Conservation (phyloP, 1,284 basidiomycete species). For the Blastosporella zonata region DNA sequence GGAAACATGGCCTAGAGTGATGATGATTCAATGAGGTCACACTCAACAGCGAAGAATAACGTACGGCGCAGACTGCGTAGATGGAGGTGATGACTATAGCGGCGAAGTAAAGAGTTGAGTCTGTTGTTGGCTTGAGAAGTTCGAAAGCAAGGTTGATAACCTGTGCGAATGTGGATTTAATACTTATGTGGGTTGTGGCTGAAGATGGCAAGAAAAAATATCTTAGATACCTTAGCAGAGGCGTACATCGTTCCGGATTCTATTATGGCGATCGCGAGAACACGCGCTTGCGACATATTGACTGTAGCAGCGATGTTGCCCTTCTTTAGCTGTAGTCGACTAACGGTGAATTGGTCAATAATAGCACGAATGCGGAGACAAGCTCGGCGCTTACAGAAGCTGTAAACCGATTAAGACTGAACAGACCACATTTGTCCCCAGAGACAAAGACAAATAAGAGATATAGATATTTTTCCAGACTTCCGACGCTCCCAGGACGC, state of each 20-base stretch:
- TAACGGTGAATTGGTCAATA: neutral
- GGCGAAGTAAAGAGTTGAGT: slow-evolving; percentile 14
- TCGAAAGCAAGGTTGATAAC: slow-evolving; percentile 13
- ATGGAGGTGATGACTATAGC: slow-evolving; percentile 12
- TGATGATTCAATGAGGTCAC: neutral
- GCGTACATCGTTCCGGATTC: slow-evolving; percentile 15
- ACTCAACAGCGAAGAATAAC: neutral
- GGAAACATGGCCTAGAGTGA: slow-evolving; percentile 12
- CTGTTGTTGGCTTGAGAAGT: slow-evolving; percentile 6
- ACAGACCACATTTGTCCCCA: slow-evolving; percentile 12
- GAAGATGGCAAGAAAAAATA: no score
- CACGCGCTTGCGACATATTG: slow-evolving; percentile 6
- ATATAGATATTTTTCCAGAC: slow-evolving; percentile 8
- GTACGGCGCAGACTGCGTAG: slow-evolving; percentile 12
- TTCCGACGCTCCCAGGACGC: neutral
- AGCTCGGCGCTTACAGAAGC: slow-evolving; percentile 3
- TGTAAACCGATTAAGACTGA: slow-evolving; percentile 3
- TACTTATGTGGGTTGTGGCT: no score
- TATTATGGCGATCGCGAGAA: slow-evolving; percentile 4
- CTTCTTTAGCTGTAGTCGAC: slow-evolving; percentile 1
- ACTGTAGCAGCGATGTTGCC: neutral
- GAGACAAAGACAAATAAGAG: slow-evolving; percentile 10
- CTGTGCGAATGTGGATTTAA: neutral
- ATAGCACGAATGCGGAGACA: neutral
- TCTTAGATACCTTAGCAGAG: slow-evolving; percentile 4